Percentiles rank a stretch among this genome's conserved stretches.
Evolutionary conservation across 345 rosid genomes (phyloP).

Genomic region (Acer campestre): DNA sequence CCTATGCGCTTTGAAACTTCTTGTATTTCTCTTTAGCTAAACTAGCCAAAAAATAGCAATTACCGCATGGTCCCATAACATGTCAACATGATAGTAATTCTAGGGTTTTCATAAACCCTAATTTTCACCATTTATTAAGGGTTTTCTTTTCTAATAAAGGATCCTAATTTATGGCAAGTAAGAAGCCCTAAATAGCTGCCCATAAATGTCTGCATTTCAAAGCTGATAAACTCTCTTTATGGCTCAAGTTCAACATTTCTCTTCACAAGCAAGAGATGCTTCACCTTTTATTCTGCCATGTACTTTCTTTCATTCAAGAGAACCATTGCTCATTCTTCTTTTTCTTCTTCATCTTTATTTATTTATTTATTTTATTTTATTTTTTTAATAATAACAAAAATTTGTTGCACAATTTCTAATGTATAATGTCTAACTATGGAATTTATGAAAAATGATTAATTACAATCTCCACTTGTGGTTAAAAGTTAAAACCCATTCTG

Average conservation of each 20-base stretch:
- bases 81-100: not conserved
- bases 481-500: not conserved
- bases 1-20: not conserved
- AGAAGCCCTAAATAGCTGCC: not conserved
- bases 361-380: no score
- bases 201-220: not conserved
- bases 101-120: not conserved
- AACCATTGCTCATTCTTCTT: not conserved
- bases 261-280: not conserved
- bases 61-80: not conserved
- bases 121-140: not conserved
- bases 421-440: no score
- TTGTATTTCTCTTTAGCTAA: not conserved
- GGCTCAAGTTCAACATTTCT: not conserved
- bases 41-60: not conserved
- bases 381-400: not conserved
- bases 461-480: not conserved
- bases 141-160: not conserved
- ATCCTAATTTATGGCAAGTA: not conserved
- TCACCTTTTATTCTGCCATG: not conserved
- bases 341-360: no score
- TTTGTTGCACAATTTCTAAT: not conserved
- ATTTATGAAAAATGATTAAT: not conserved
- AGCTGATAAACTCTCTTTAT: not conserved
- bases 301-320: conserved; percentile 1